These are phyloP conservation scores for Cyathus striatus DNA, from an alignment of 768 basidiomycete species.

Conservation along the genomic window DNA sequence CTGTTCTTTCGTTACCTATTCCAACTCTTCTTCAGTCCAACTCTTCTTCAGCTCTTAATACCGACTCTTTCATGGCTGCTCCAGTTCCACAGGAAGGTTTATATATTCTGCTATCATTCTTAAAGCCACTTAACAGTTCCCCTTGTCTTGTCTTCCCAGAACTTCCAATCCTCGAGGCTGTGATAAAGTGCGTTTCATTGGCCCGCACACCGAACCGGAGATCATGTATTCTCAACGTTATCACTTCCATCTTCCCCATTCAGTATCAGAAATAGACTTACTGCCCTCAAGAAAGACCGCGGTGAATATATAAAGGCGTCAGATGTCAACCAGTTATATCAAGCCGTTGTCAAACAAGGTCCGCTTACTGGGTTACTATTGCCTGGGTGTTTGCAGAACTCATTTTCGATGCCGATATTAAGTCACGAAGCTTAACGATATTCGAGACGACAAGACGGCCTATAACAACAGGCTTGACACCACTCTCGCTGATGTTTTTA, in stretches of 20 bases:
- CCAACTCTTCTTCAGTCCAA: no score
- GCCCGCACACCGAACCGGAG: slow-evolving; percentile 15
- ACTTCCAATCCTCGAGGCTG: slow-evolving; percentile 88
- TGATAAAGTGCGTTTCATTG: slow-evolving; percentile 67
- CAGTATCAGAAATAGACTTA: slow-evolving; percentile 93
- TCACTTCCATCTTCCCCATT: slow-evolving; percentile 10
- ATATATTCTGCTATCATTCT: slow-evolving; percentile 11
- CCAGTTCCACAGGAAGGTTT: slow-evolving; percentile 80
- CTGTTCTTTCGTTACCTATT: no score
- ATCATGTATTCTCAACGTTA: no score
- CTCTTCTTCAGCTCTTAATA: no score
- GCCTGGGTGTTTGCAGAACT: not conserved
- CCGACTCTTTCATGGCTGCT: slow-evolving; percentile 50
- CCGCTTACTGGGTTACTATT: slow-evolving; percentile 9
- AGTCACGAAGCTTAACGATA: slow-evolving; percentile 91
- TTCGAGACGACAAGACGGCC: slow-evolving; percentile 71
- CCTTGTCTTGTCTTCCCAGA: slow-evolving; percentile 43
- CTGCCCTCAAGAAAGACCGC: slow-evolving; percentile 89
- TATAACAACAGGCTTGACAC: slow-evolving; percentile 92
- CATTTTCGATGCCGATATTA: slow-evolving; percentile 1
- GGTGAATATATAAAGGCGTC: slow-evolving; percentile 89
- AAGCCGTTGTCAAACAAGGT: slow-evolving; percentile 93
- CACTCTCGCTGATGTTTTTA: slow-evolving; percentile 93
- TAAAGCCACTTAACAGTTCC: no score
- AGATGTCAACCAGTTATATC: slow-evolving; percentile 92